phyloP scores from a whole-genome alignment of 139 green algal genomes.

The Closterium sp. region DNA sequence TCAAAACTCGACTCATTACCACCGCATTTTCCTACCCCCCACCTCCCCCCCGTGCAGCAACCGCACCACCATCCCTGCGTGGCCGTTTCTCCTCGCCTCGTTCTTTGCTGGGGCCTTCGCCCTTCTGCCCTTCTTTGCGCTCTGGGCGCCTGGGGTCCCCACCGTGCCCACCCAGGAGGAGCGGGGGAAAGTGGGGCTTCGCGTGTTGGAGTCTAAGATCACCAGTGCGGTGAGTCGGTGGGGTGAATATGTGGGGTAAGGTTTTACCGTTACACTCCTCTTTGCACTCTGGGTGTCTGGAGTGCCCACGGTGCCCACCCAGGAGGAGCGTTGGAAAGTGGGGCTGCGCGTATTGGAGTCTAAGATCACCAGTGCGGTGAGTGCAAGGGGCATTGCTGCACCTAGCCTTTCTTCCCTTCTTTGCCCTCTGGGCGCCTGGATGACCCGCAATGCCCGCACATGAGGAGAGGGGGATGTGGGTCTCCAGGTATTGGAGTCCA shows the following conservation, averaged over 20 bases:
- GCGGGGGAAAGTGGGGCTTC: background rate
- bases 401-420: too few species aligned
- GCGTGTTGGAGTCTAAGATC: conserved; percentile 10
- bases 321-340: conserved; percentile 11
- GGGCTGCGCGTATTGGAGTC: background rate
- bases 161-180: background rate
- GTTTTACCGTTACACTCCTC: conserved; percentile 49
- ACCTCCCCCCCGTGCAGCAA: conserved; percentile 1
- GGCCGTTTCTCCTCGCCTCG: conserved; percentile 34
- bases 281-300: conserved; percentile 15
- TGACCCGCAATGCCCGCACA: too few species aligned
- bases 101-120: conserved; percentile 48
- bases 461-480: too few species aligned
- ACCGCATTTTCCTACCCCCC: background rate
- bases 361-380: conserved; percentile 18
- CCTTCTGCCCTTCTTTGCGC: conserved; percentile 50
- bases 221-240: conserved; percentile 1
- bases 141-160: background rate
- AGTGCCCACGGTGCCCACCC: background rate
- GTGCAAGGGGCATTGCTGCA: too few species aligned
- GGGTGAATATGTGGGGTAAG: too few species aligned
- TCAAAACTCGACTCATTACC: too few species aligned
- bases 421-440: too few species aligned
- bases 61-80: conserved; percentile 9
- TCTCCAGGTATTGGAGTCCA: background rate